Base-by-base conservation (phyloP, 805 yeast genomes). In the Barnettozyma sucrosica region DNA sequence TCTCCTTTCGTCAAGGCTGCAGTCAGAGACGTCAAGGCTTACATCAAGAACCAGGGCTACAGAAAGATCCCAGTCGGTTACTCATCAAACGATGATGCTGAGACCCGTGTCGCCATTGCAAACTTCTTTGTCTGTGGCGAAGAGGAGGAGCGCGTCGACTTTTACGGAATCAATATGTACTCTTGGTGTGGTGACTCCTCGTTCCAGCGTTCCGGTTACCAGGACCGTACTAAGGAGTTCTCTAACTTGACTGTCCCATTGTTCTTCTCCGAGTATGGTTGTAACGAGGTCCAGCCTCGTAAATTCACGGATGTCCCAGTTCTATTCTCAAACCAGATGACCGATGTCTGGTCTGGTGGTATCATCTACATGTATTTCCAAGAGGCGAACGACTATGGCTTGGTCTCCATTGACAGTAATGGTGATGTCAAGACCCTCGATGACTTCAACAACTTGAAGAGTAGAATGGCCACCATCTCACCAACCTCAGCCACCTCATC, bases 281-380 rank as follows among this genome's bases (percentile, higher is more conserved):
- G 96, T 74, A 89, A 86, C 64, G 71, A 70, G 18, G 77, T 74
- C 37, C 70, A 72, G 59, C 96, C 96, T 51, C 79, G 96, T 67
- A 70, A 74, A 58, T 88, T 88, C 70, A 73, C 81, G 32, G 96
- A 88, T 63, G 86, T 88, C 50, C 75, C 71, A 14, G 76, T 89
- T 5, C 65, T 88, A 7, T 88, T 75, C 69, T 67, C 81, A 28
- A 71, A 67, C 51, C 69, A 85, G 24, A 88, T 88, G 96, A 83
- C 93, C 43, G 85, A 79, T 59, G 90, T 88, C 45, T 89, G 95
- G 93, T 86, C 95, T 37, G 96, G 96, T 63, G 96, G 96, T 67
- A 85, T 88, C 58, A 92, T 86, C 46, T 88, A 89, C 76, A 86
- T 86, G 93, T 88, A 86, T 71, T 85, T 83, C 65, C 80, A 89